Evolutionary conservation across 169 alveolate genomes (phyloP), one percentile per base, ranked within the genome.

Genomic region (Sarcocystis neurona): DNA sequence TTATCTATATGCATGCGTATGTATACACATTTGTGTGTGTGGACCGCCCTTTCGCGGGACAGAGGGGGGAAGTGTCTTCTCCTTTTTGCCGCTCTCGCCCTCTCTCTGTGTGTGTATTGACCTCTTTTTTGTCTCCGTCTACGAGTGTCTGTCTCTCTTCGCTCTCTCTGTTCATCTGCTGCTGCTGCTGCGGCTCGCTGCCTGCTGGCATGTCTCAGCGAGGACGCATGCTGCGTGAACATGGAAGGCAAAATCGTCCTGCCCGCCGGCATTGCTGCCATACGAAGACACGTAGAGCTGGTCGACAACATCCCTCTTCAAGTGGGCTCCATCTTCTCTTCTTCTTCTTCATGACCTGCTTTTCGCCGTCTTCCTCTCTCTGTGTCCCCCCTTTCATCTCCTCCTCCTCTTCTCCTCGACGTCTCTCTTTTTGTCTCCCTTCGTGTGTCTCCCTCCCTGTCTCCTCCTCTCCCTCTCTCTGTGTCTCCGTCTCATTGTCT

Each of bases 201-300:
- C n/a, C n/a, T n/a, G n/a, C n/a, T n/a, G n/a, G 72, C 72, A 8
- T 6, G 5, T 27, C 60, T 6, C 75, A 63, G 75, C 41, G 75
- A 43, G 8, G 75, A 63, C 75, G 32, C 72, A 3, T 58, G 44
- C 10, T 63, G 32, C 75, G 75, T 63, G 44, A 92, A 92, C 72
- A 77, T 85, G 75, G 93, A 90, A 32, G 92, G 91, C 15, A 90
- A 93, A 56, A 91, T 90, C 37, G 94, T 93, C 63, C 86, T 93
- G 50, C 95, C 95, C 2, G 88, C 94, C 41, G 95, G 95, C 32
- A 93, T 93, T 44, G 74, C 89, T 23, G 87, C 88, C 53, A 93
- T 93, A 15, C 91, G 92, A 58, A 80, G 89, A 27, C 95, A 93
- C 68, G 86, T 90, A 48, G 41, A 77, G 68, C 94, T 90, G 44